phyloP scores from a whole-genome alignment of 495 filamentous ascomycete genomes.

The Sordaria brevicollis region DNA sequence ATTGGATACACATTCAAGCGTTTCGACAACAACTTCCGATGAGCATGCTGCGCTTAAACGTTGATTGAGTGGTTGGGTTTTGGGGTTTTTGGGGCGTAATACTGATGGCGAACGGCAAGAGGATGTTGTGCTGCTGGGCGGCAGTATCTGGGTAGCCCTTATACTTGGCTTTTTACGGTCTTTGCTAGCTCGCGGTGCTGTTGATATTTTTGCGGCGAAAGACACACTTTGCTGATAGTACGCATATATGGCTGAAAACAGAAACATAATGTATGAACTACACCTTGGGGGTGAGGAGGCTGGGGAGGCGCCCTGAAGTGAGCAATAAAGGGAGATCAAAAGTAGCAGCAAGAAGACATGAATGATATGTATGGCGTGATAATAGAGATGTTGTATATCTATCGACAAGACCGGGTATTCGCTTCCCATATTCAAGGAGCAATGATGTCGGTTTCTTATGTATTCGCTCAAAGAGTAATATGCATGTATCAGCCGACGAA shows the following conservation, averaged over 20 bases:
- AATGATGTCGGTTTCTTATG: neutral
- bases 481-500: neutral
- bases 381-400: neutral
- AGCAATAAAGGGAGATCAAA: neutral
- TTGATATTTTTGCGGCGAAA: neutral
- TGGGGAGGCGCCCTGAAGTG: neutral
- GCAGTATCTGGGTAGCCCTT: neutral
- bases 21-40: slow-evolving; percentile 69
- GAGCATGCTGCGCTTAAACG: slow-evolving; percentile 7
- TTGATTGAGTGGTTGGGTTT: neutral
- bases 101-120: neutral
- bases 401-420: neutral
- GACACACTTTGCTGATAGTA: neutral
- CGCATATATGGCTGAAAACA: neutral
- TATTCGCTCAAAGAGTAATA: neutral
- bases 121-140: neutral
- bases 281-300: neutral
- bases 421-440: neutral
- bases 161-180: neutral
- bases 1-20: slow-evolving; percentile 99
- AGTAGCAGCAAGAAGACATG: neutral
- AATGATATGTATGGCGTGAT: neutral
- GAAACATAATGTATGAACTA: neutral
- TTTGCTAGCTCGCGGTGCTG: neutral
- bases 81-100: neutral